phyloP scores from a whole-genome alignment of 2,329 filamentous ascomycete genomes.

The Fonsecaea pedrosoi region DNA sequence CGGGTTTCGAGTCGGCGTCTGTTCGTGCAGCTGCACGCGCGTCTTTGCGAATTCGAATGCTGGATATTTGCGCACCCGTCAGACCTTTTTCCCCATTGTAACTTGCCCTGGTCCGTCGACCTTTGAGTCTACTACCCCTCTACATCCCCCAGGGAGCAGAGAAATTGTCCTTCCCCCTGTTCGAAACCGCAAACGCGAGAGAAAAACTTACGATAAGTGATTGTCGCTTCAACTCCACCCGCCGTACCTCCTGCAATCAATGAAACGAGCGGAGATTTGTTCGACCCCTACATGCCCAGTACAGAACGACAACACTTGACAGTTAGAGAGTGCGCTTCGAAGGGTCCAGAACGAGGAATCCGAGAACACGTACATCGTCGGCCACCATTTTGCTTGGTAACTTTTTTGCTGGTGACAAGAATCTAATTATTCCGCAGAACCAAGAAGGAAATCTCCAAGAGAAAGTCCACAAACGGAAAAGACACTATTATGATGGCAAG shows the following conservation, averaged over 20 bases:
- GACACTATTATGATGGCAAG: background rate
- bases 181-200: background rate
- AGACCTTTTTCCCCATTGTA: background rate
- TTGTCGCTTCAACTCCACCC: conserved; percentile 60
- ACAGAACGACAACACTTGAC: background rate
- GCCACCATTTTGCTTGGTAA: conserved; percentile 25
- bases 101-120: too few relatives aligned
- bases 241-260: conserved; percentile 60
- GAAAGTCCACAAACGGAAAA: background rate
- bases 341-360: background rate
- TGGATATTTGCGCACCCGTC: conserved; percentile 10
- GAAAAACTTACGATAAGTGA: conserved; percentile 47
- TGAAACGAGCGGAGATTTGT: conserved; percentile 51
- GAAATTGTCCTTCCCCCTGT: background rate
- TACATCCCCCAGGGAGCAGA: background rate
- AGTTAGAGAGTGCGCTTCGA: background rate
- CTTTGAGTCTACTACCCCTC: too few relatives aligned
- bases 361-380: conserved; percentile 22
- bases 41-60: conserved; percentile 74
- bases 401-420: background rate
- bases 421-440: background rate
- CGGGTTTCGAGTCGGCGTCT: conserved; percentile 60
- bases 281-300: conserved; percentile 16
- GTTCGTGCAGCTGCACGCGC: conserved; percentile 61
- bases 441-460: too few relatives aligned